Conservation (phyloP, 192 early-diverging fungal species). For the Dissophora globulifera region DNA sequence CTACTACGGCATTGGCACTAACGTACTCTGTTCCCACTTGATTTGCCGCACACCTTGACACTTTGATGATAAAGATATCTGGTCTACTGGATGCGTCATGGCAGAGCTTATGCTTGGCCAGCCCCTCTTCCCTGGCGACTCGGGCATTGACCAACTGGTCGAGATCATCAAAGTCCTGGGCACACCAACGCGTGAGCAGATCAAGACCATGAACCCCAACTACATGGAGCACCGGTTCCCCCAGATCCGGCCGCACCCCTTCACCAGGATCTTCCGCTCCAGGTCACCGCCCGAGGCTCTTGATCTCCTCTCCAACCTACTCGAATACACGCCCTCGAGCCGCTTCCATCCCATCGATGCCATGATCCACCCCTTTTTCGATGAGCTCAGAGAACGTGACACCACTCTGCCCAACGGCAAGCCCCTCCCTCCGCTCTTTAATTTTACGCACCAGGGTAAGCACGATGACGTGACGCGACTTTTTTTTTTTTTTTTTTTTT, state of each 20-base stretch:
- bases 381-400: constrained; percentile 90
- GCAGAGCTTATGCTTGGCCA: constrained; percentile 94
- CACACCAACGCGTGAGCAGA: constrained; percentile 95
- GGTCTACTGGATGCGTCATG: constrained; percentile 98
- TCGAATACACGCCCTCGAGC: constrained; percentile 91
- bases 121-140: constrained; percentile 96
- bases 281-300: constrained; percentile 86
- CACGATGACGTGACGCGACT: too few relatives aligned
- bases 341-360: constrained; percentile 91
- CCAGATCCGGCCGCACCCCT: constrained; percentile 94
- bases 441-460: constrained; percentile 83
- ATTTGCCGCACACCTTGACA: background rate
- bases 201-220: constrained; percentile 97
- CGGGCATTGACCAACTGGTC: constrained; percentile 97
- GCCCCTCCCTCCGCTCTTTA: constrained; percentile 90
- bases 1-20: background rate
- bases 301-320: constrained; percentile 83
- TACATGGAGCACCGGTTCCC: constrained; percentile 99
- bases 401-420: constrained; percentile 85
- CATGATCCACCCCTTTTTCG: constrained; percentile 96
- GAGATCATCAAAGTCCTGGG: constrained; percentile 99
- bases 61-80: constrained; percentile 72
- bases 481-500: background rate
- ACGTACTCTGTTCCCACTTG: background rate
- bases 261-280: constrained; percentile 89